phyloP scores from a whole-genome alignment of 306 rosid genomes.

The Elaeagnus macrophylla region DNA sequence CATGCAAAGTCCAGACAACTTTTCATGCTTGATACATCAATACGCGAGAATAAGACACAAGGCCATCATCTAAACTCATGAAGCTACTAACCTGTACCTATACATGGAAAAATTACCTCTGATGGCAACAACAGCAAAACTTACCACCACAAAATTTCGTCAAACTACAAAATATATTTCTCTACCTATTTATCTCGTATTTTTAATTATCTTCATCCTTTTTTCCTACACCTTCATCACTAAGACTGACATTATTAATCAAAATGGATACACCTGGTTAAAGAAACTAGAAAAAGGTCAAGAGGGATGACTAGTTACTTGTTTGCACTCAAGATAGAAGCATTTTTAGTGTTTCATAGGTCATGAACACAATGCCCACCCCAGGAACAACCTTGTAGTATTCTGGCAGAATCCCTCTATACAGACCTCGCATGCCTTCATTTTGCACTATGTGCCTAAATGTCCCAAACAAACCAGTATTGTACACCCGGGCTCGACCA shows the following conservation, averaged over 20 bases:
- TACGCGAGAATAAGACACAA: constrained; percentile 13
- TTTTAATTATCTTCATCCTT: constrained; percentile 18
- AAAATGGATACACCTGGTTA: constrained; percentile 6
- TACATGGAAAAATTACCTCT: neutral
- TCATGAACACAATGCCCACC: constrained; percentile 83
- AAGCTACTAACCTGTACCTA: constrained; percentile 25
- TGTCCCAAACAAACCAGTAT: constrained; percentile 54
- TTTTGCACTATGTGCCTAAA: constrained; percentile 43
- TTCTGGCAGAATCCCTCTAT: constrained; percentile 80
- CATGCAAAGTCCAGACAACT: no score
- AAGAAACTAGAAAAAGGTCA: constrained; percentile 7
- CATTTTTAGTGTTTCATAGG: constrained; percentile 57
- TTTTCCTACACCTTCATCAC: neutral
- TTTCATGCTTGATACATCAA: no score
- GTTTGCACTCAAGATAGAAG: constrained; percentile 28
- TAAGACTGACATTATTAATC: neutral
- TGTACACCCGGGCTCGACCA: constrained; percentile 60
- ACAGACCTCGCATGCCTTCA: constrained; percentile 65
- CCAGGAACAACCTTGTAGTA: constrained; percentile 85
- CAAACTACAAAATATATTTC: constrained; percentile 5
- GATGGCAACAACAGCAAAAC: constrained; percentile 34
- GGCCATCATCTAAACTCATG: constrained; percentile 13
- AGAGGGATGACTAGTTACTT: constrained; percentile 18
- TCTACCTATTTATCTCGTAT: constrained; percentile 15
- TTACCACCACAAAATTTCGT: constrained; percentile 27